These are phyloP conservation scores for Xylariales sp. DNA, from an alignment of 2,329 filamentous ascomycete species.

Conservation along the genomic window DNA sequence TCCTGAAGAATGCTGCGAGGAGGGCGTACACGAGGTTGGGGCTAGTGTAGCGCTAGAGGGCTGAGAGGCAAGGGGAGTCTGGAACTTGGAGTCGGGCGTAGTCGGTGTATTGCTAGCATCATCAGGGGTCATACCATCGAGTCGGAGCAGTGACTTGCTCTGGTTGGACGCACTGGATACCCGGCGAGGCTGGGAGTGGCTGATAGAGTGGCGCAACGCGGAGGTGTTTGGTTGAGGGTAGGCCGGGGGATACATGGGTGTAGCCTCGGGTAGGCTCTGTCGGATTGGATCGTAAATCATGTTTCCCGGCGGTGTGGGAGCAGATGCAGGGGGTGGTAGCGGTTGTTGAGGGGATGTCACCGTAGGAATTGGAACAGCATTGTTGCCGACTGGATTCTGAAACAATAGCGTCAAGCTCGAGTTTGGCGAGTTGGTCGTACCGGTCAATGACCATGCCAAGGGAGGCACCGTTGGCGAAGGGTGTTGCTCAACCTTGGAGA, in stretches of 20 bases:
- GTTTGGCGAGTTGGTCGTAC: slow-evolving; percentile 79
- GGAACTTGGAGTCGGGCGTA: slow-evolving; percentile 25
- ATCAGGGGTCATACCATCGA: slow-evolving; percentile 21
- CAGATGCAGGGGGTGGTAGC: slow-evolving; percentile 28
- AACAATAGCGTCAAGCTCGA: slow-evolving; percentile 81
- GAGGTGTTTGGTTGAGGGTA: slow-evolving; percentile 47
- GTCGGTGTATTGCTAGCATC: slow-evolving; percentile 27
- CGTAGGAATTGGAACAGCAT: slow-evolving; percentile 12
- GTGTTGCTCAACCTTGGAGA: slow-evolving; percentile 35
- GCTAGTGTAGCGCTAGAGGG: slow-evolving; percentile 17
- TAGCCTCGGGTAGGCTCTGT: slow-evolving; percentile 46
- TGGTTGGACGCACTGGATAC: slow-evolving; percentile 4
- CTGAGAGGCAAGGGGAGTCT: slow-evolving; percentile 21
- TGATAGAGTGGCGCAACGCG: slow-evolving; percentile 40
- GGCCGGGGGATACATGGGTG: slow-evolving; percentile 42
- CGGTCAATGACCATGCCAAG: slow-evolving; percentile 84
- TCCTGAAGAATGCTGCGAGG: slow-evolving; percentile 35
- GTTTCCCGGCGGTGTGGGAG: slow-evolving; percentile 49
- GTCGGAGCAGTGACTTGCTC: slow-evolving; percentile 14
- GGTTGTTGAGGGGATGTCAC: slow-evolving; percentile 12
- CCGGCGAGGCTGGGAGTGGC: slow-evolving; percentile 12
- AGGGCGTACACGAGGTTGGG: slow-evolving; percentile 32
- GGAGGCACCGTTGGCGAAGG: slow-evolving; percentile 45
- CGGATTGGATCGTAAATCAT: slow-evolving; percentile 59
- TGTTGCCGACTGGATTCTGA: slow-evolving; percentile 42